These are phyloP conservation scores for Termitomyces sp. DNA, from an alignment of 768 basidiomycete genomes.

Conservation along the genomic window DNA sequence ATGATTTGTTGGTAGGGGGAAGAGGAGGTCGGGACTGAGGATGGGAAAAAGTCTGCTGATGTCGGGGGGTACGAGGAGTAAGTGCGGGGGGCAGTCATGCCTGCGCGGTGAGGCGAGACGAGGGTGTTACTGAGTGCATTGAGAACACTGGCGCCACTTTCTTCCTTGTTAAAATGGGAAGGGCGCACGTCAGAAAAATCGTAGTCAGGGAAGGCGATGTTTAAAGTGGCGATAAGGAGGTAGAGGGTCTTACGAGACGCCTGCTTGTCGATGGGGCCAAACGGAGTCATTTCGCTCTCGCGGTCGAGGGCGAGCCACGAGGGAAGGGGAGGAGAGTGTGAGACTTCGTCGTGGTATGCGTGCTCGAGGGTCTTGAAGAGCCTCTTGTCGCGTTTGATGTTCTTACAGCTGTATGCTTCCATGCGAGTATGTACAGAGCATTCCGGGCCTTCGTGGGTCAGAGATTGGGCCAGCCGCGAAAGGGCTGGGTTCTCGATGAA, in stretches of 20 bases:
- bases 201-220: constrained; percentile 96
- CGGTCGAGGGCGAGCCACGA: constrained; percentile 69
- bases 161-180: constrained; percentile 84
- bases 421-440: constrained; percentile 88
- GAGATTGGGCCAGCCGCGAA: constrained; percentile 67
- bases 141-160: constrained; percentile 73
- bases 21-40: constrained; percentile 66
- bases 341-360: constrained; percentile 77
- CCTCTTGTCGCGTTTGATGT: constrained; percentile 94
- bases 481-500: constrained; percentile 84
- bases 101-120: constrained; percentile 64
- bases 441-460: constrained; percentile 83
- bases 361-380: constrained; percentile 91
- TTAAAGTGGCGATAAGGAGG: constrained; percentile 93
- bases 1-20: constrained; percentile 58
- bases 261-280: constrained; percentile 86
- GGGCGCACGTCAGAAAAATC: constrained; percentile 93
- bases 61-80: constrained; percentile 86
- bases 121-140: constrained; percentile 83
- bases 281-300: constrained; percentile 78
- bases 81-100: constrained; percentile 65
- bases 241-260: constrained; percentile 88
- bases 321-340: constrained; percentile 79
- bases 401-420: constrained; percentile 97
- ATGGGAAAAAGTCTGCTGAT: constrained; percentile 68